Base-by-base conservation (phyloP, 371 early-diverging fungal genomes). In the Dichotomocladium elegans region DNA sequence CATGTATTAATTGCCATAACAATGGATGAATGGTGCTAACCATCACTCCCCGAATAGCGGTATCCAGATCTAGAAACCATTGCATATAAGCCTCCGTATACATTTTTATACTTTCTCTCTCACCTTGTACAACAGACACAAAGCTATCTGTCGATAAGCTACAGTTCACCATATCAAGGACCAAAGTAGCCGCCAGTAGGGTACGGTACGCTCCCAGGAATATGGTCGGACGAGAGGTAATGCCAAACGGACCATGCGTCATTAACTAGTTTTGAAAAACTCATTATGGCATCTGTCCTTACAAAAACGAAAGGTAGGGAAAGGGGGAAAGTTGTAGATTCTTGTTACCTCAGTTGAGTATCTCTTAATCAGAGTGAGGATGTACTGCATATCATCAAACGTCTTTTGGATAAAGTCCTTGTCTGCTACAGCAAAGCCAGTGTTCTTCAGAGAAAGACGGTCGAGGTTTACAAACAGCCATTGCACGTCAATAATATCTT, bases 401-500 rank as follows among this genome's bases (percentile, higher is more conserved):
- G 33, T 45, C 19, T 57, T 45, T 9, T 43, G 30, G 17, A 51
- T 28, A 29, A 22, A 51, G 11, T 19, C 7, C 3, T 19, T 27
- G 22, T 26, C 10, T 19, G 41, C n/a, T 26, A 17, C 17, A 9
- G 27, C 25, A 11, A 25, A 42, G n/a, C 19, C 31, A 10, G 44
- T 31, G 6, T 37, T 47, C 30, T 43, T 40, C 30, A 54, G 30
- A 31, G 42, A 19, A 26, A 73, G 41, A 4, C 34, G 37, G 14
- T 63, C 57, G 3, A 80, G 33, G 41, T 61, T 57, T 21, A 67
- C 55, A 40, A 55, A 55, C 5, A 70, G 59, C 74, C 74, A 74
- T 63, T 80, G 79, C n/a, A 69, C 40, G 51, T 80, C 81, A 27
- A 80, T 60, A 33, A 80, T 47, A 37, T 74, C 72, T 55, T 80